Percentiles rank a stretch among this genome's conserved stretches.
Evolutionary conservation across 352 stramenopile species (phyloP).

Genomic region (Phytophthora vignae): DNA sequence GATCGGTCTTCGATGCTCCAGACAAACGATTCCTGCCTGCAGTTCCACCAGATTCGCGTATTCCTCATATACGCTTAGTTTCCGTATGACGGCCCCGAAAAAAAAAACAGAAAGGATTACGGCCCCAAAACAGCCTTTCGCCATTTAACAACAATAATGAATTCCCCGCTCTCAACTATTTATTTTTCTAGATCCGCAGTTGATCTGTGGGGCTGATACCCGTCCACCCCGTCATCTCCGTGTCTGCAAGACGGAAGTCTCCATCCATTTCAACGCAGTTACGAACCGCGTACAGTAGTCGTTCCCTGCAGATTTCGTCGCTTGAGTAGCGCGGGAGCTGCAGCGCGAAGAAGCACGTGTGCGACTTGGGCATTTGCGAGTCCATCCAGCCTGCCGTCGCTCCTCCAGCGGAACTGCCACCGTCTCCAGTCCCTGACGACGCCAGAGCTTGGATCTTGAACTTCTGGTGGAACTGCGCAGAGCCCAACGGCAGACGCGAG

Average conservation of each 20-base stretch:
- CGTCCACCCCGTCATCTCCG: constrained; percentile 81
- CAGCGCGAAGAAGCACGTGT: constrained; percentile 90
- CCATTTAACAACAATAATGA: too few relatives aligned
- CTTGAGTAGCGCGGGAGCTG: constrained; percentile 83
- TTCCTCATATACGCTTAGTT: too few relatives aligned
- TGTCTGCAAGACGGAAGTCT: constrained; percentile 88
- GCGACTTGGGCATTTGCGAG: constrained; percentile 81
- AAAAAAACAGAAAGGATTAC: too few relatives aligned
- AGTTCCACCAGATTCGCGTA: too few relatives aligned
- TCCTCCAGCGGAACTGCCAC: constrained; percentile 5
- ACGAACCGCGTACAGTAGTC: constrained; percentile 83
- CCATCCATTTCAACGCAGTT: constrained; percentile 92
- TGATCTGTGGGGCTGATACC: constrained; percentile 72
- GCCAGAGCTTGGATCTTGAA: constrained; percentile 87
- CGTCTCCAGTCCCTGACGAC: constrained; percentile 22
- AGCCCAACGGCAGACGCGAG: constrained; percentile 67
- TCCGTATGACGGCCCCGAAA: too few relatives aligned
- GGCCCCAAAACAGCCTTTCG: too few relatives aligned
- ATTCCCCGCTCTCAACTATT: too few relatives aligned
- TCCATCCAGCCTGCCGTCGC: constrained; percentile 43
- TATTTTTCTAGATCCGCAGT: constrained; percentile 50
- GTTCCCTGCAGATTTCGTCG: constrained; percentile 71
- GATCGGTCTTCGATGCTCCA: too few relatives aligned
- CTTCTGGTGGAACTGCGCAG: constrained; percentile 80
- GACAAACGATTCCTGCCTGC: too few relatives aligned